phyloP scores from a whole-genome alignment of 805 yeast species.

The Saccharomycopsis sp. region DNA sequence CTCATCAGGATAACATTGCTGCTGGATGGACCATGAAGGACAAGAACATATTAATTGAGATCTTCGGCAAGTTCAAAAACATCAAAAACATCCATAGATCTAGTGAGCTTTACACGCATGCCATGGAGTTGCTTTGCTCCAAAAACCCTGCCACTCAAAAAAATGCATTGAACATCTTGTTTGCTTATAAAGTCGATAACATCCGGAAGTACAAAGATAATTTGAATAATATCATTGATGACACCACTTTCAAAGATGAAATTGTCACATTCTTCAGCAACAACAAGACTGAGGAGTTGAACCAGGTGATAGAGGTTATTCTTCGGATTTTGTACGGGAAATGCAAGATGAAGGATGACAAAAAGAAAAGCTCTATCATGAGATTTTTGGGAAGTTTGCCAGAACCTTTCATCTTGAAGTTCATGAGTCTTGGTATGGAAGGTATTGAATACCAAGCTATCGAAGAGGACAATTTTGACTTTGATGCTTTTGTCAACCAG shows the following conservation, averaged over 20 bases:
- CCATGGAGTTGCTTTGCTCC: slow-evolving; percentile 52
- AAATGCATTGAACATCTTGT: slow-evolving; percentile 58
- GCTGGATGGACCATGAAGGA: slow-evolving; percentile 42
- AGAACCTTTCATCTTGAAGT: slow-evolving; percentile 43
- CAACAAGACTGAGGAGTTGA: slow-evolving; percentile 46
- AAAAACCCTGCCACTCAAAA: slow-evolving; percentile 57
- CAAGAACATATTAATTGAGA: slow-evolving; percentile 45
- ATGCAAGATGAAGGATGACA: slow-evolving; percentile 58
- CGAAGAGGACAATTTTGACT: slow-evolving; percentile 23
- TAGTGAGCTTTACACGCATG: slow-evolving; percentile 42
- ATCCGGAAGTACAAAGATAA: slow-evolving; percentile 65
- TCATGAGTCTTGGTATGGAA: slow-evolving; percentile 53
- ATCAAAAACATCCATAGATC: slow-evolving; percentile 46
- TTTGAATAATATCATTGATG: slow-evolving; percentile 68
- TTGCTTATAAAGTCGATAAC: slow-evolving; percentile 51
- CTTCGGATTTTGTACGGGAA: slow-evolving; percentile 70
- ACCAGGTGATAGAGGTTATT: slow-evolving; percentile 57
- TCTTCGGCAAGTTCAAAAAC: slow-evolving; percentile 57
- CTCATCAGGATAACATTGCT: slow-evolving; percentile 15
- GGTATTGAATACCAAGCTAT: slow-evolving; percentile 37
- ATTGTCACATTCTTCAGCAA: slow-evolving; percentile 52
- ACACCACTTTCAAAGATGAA: slow-evolving; percentile 79
- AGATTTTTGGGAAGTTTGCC: slow-evolving; percentile 51
- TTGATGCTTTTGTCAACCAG: slow-evolving; percentile 22
- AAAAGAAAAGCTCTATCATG: slow-evolving; percentile 64